phyloP scores from a whole-genome alignment of 2,329 filamentous ascomycete genomes.

The Phyllosticta capitalensis region DNA sequence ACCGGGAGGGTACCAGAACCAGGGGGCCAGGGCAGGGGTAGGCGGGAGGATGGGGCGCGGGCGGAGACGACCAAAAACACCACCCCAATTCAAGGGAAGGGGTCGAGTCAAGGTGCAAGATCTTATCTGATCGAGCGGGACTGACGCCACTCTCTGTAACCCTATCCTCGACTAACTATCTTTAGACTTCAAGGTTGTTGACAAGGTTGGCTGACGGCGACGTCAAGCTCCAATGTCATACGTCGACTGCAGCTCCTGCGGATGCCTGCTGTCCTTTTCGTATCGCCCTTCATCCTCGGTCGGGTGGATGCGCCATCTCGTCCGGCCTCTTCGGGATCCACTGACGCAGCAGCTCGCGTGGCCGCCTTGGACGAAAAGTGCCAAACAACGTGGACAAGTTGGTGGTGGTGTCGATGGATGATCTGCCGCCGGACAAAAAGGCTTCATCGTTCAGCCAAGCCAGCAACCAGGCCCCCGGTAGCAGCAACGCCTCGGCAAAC shows the following conservation, averaged over 20 bases:
- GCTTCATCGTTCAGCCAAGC: neutral
- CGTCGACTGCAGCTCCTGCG: neutral
- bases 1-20: neutral
- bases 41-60: neutral
- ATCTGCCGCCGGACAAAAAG: neutral
- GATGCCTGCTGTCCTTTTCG: neutral
- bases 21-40: neutral
- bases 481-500: neutral
- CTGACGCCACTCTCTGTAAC: neutral
- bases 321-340: neutral
- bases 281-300: neutral
- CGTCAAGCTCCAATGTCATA: neutral
- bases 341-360: too few relatives aligned
- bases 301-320: neutral
- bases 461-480: neutral
- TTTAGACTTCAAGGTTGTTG: neutral
- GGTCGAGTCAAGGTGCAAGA: neutral
- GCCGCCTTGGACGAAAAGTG: too few relatives aligned
- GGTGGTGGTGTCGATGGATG: neutral
- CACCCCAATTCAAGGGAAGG: neutral
- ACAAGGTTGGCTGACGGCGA: neutral
- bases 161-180: neutral
- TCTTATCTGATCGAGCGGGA: neutral
- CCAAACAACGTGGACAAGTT: neutral
- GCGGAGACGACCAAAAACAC: neutral